phyloP scores from a whole-genome alignment of 2,329 filamentous ascomycete genomes.

The Aciculosporium take region DNA sequence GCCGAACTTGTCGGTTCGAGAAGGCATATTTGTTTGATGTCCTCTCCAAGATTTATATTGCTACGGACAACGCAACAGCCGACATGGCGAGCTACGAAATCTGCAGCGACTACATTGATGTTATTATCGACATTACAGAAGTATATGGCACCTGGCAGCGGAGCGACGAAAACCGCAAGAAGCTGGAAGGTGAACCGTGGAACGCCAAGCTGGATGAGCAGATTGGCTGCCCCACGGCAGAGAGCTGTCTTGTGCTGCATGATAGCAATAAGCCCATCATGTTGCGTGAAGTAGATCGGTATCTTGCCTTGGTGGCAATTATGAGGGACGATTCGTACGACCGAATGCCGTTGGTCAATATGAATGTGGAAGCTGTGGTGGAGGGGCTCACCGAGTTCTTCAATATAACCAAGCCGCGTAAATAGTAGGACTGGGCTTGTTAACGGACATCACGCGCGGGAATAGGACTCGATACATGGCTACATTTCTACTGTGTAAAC shows the following conservation, averaged over 20 bases:
- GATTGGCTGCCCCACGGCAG: slow-evolving; percentile 49
- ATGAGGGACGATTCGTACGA: slow-evolving; percentile 78
- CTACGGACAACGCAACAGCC: slow-evolving; percentile 81
- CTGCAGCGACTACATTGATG: slow-evolving; percentile 96
- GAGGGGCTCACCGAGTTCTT: slow-evolving; percentile 70
- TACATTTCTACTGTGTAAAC: no score
- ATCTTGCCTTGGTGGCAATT: slow-evolving; percentile 69
- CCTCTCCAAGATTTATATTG: slow-evolving; percentile 95
- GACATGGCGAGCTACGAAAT: slow-evolving; percentile 97
- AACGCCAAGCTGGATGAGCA: slow-evolving; percentile 50
- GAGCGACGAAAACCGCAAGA: slow-evolving; percentile 37
- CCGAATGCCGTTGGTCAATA: slow-evolving; percentile 71
- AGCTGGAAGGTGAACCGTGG: slow-evolving; percentile 46
- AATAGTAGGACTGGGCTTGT: slow-evolving; percentile 11
- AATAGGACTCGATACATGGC: not conserved
- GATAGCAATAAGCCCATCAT: slow-evolving; percentile 51
- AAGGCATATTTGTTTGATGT: slow-evolving; percentile 98
- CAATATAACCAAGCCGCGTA: slow-evolving; percentile 48
- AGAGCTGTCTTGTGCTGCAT: slow-evolving; percentile 54
- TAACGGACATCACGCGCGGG: not conserved
- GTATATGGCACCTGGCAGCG: slow-evolving; percentile 71
- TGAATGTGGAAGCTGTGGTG: slow-evolving; percentile 74
- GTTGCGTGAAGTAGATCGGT: slow-evolving; percentile 55
- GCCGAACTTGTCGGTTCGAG: slow-evolving; percentile 86
- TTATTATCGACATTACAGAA: slow-evolving; percentile 93